Conservation (phyloP, 2,329 filamentous ascomycete genomes). For the Ambrosiella cleistominuta region DNA sequence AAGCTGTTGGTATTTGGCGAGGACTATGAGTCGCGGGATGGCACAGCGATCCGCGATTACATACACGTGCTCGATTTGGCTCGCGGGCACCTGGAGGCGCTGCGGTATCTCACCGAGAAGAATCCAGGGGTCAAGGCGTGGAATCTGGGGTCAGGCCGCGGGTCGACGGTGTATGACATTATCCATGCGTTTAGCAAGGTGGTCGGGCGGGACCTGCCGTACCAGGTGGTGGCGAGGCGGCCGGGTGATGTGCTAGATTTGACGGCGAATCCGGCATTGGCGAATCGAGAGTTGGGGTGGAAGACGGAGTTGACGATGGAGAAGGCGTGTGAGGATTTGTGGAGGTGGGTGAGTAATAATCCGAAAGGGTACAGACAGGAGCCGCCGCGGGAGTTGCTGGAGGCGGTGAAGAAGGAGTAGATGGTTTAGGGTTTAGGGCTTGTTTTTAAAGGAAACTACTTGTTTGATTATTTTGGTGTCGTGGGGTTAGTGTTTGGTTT, state of each 20-base stretch:
- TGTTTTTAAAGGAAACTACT: background rate
- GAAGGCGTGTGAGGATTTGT: conserved; percentile 83
- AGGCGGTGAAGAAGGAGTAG: conserved; percentile 34
- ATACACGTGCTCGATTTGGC: conserved; percentile 91
- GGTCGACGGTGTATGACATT: conserved; percentile 94
- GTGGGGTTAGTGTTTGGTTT: too few species aligned
- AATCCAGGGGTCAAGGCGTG: conserved; percentile 84
- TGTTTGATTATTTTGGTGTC: background rate
- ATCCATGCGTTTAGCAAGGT: conserved; percentile 82
- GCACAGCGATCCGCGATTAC: conserved; percentile 92
- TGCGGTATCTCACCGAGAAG: conserved; percentile 72
- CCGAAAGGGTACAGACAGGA: conserved; percentile 85
- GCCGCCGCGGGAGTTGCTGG: conserved; percentile 67
- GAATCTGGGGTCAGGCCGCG: conserved; percentile 90
- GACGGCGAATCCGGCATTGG: conserved; percentile 74
- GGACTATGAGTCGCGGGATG: conserved; percentile 79
- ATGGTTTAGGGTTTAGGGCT: background rate
- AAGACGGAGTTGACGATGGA: conserved; percentile 81
- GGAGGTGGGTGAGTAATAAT: conserved; percentile 96
- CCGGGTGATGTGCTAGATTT: conserved; percentile 86
- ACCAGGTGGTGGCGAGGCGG: conserved; percentile 68
- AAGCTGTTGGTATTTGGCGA: conserved; percentile 91
- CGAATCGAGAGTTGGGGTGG: conserved; percentile 81
- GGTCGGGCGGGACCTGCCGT: conserved; percentile 70
- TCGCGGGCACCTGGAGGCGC: conserved; percentile 67